Percentiles rank a stretch among this genome's conserved stretches.
phyloP scores from a whole-genome alignment of 768 basidiomycete genomes.

The Boletus sp. region DNA sequence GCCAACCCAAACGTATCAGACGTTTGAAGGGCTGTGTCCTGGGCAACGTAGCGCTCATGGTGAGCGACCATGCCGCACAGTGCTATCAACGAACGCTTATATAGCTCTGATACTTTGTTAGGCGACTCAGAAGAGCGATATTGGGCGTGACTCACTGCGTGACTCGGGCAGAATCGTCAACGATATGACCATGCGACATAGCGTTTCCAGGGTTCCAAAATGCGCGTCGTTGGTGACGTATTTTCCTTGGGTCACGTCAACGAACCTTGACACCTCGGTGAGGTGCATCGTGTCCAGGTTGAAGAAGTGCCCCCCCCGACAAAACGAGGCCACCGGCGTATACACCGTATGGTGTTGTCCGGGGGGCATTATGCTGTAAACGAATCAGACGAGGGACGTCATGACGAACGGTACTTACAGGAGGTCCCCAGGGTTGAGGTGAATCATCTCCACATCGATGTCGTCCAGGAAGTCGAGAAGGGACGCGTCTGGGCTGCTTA shows the following conservation, averaged over 20 bases:
- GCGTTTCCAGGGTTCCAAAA: background rate
- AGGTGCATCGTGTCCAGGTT: background rate
- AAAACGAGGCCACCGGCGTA: slow-evolving; percentile 2
- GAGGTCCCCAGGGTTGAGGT: background rate
- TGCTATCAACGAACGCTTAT: background rate
- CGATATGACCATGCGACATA: background rate
- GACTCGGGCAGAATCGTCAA: background rate
- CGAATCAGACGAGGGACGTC: background rate
- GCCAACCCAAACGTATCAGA: too few species aligned
- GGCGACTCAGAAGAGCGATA: too few species aligned
- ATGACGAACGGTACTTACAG: background rate
- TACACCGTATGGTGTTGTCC: slow-evolving; percentile 1
- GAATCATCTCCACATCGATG: background rate
- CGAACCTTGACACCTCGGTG: background rate
- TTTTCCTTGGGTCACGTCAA: background rate
- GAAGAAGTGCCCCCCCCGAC: slow-evolving; percentile 3
- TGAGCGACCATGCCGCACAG: background rate
- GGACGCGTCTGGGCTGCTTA: background rate
- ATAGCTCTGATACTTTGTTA: background rate
- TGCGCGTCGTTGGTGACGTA: background rate
- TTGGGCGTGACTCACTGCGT: background rate
- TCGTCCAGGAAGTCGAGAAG: background rate
- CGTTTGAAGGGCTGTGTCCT: too few species aligned
- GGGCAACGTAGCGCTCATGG: too few species aligned
- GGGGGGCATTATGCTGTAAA: slow-evolving; percentile 4